phyloP scores from a whole-genome alignment of 2,329 filamentous ascomycete genomes.

The Sarocladium brachiariae region DNA sequence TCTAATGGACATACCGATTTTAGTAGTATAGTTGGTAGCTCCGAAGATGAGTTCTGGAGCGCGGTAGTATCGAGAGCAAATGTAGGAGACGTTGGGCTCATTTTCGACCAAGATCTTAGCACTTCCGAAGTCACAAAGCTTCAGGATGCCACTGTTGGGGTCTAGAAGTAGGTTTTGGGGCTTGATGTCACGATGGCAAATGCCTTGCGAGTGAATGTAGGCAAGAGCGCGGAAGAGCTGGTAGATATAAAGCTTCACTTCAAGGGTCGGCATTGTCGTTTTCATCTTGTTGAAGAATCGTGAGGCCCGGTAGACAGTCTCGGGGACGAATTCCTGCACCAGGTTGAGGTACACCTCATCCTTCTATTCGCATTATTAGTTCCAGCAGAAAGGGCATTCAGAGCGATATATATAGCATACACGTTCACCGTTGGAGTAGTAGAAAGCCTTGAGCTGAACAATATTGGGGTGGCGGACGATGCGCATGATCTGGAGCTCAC shows the following conservation, averaged over 20 bases:
- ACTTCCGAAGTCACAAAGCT: conserved; percentile 97
- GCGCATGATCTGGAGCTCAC: conserved; percentile 98
- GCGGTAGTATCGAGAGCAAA: conserved; percentile 97
- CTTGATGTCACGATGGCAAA: conserved; percentile 99
- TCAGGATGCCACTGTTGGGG: conserved; percentile 82
- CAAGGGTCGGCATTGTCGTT: conserved; percentile 97
- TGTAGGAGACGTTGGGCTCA: conserved; percentile 98
- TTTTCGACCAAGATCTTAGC: conserved; percentile 98
- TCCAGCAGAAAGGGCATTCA: neutral
- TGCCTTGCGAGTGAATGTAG: conserved; percentile 98
- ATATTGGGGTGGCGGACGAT: conserved; percentile 99
- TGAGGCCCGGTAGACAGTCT: conserved; percentile 96
- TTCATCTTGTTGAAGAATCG: conserved; percentile 99
- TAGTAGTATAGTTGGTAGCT: conserved; percentile 98
- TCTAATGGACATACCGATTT: conserved; percentile 70
- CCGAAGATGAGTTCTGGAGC: conserved; percentile 97
- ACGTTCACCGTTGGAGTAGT: conserved; percentile 97
- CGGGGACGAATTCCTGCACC: conserved; percentile 95
- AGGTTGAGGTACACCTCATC: conserved; percentile 99
- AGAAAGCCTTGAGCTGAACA: conserved; percentile 97
- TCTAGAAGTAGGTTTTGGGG: conserved; percentile 95
- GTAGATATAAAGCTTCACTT: conserved; percentile 99
- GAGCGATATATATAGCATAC: conserved; percentile 44
- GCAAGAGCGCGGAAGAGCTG: conserved; percentile 97
- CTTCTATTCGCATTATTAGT: conserved; percentile 50